Evolutionary conservation across 352 stramenopile genomes (phyloP), one percentile per base, ranked within the genome.

Genomic region (Achlya hypogyna): DNA sequence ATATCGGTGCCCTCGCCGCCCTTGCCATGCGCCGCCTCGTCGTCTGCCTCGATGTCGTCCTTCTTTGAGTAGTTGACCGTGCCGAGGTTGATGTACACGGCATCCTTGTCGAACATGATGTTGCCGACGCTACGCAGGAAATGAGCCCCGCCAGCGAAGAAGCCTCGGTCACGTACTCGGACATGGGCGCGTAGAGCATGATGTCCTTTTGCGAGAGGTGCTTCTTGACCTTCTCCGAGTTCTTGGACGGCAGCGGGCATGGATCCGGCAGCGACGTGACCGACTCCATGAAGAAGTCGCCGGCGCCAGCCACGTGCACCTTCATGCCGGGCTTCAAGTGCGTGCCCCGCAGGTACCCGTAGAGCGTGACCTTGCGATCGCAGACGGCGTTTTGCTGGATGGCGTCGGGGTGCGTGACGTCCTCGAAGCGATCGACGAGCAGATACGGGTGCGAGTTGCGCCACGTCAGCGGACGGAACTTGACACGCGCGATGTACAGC

Each of bases 371-470:
- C 54, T 87, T 94, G 38, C 96, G 89, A 68, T 98, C 92, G 42
- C 90, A 87, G 23, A 89, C 75, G 35, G 87, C 76, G 76, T 99
- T 94, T 23, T 92, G 89, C 68, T 98, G 87, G 58, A 99, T 84
- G 45, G 95, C 76, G 60, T 97, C 90, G 0, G 95, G 94, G 70
- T 97, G 82, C 1, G 97, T 99, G 25, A 99, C 95, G 75, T 99
- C 97, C 71, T 99, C 90, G 56, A 97, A 92, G 16, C 98, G 88
- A 77, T 99, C 98, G 6, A 97, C 95, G 2, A 99, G 73, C 71
- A 99, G 82, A 77, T 99, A 99, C 28, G 97, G 95, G 74, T 99
- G 98, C n/a, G 96, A 96, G 78, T 99, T 99, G 14, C 97, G 84
- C 98, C 98, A 99, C 45, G 96, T 89, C 2, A 99, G 74, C 14